Evolutionary conservation across 495 filamentous ascomycete genomes (phyloP), one percentile per base, ranked within the genome.

Genomic region (Hypoxylon cercidicola): DNA sequence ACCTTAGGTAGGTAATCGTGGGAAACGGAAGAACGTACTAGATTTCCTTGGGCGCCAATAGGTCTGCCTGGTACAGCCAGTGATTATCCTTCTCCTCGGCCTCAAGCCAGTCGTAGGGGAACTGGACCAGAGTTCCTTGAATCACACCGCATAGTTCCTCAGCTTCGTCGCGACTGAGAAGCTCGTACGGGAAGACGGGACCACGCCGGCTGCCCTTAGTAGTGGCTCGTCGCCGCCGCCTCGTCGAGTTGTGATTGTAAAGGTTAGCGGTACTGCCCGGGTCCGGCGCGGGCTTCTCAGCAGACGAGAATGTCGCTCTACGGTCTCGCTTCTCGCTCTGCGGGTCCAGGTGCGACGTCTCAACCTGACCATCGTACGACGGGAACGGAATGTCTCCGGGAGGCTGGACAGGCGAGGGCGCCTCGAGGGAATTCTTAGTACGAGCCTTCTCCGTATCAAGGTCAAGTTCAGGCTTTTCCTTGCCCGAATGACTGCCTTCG

Each of bases 61-160:
- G 90, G 75, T 99, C 95, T 45, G 97, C 89, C 75, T 91, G 91
- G 75, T 97, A 98, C 46, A 98, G 86, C 96, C 96, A 99, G 73
- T 97, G 97, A 37, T 92, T 93, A 63, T 90, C 91, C 67, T 88
- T 85, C 79, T 97, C 95, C 77, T 97, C 96, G 66, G 88, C 89
- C 52, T 85, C 84, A 46, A 99, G 85, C 92, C 96, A 99, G 59
- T 99, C 91, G 73, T 97, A 95, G 13, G 95, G 95, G 82, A 93
- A 99, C 52, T 91, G 75, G 23, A 99, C 93, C 37, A 99, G 78
- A 74, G 92, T 85, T 8, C 95, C 95, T 75, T 97, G 96, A 34
- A 91, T 87, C 81, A 93, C 79, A 55, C 87, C 83, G 69, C 97
- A 78, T 66, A 97, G 77, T 62, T 90, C 88, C 69, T 96, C 93